Base-by-base conservation (phyloP, 2,329 filamentous ascomycete genomes). In the Aspergillus neotritici region DNA sequence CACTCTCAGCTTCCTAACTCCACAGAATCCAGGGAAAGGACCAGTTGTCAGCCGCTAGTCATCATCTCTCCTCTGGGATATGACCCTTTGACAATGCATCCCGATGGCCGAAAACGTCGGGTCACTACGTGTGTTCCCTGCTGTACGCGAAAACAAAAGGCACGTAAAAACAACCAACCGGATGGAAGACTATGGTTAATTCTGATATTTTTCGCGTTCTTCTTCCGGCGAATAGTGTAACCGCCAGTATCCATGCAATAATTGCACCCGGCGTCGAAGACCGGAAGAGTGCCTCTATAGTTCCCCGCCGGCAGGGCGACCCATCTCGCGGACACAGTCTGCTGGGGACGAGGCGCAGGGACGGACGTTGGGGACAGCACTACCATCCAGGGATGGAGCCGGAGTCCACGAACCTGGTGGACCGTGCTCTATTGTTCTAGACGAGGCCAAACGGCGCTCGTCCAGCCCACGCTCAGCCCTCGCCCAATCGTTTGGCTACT, bases 151-250 rank as follows among this genome's bases (percentile, higher is more conserved):
- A 47, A 47, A 25, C 45, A 44, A 37, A 47, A 37, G n/a, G 45
- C 44, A 32, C 28, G 38, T 43, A 34, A 34, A 3, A 36, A n/a
- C n/a, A n/a, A n/a, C n/a, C n/a, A n/a, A n/a, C n/a, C n/a, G 15
- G 13, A 15, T 25, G 25, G 15, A 31, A 8, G 4, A 30, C 8
- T 7, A 11, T 37, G 4, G 17, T 15, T 30, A 13, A 38, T 31
- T 6, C 5, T 8, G 4, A 38, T 11, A 14, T 16, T 17, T 8
- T 29, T 37, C 3, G 16, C 17, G 2, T 21, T 37, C 1, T 32
- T 10, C 25, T n/a, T n/a, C n/a, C n/a, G n/a, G n/a, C n/a, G n/a
- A 13, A 11, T 14, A 44, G 45, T 47, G 45, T 15, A 47, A 47
- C 11, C 45, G 45, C 12, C 41, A 44, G 13, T 41, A 41, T 14